A percentile compares a stretch with the other conserved stretches of the same genome.
phyloP scores from a whole-genome alignment of 306 rosid genomes.

The Ormosia emarginata region DNA sequence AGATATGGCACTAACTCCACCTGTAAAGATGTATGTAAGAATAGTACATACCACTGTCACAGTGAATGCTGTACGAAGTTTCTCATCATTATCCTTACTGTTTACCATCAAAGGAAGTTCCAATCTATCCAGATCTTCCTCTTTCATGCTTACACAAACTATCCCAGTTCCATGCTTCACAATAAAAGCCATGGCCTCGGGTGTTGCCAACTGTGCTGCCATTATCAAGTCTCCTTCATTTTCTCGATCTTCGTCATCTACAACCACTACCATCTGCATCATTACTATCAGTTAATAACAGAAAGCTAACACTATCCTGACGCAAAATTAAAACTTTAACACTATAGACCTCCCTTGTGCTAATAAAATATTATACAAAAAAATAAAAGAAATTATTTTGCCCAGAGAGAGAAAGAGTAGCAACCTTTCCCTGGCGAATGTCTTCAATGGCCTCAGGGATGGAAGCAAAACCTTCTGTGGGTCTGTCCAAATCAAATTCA shows the following conservation, averaged over 20 bases:
- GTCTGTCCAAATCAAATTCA: constrained; percentile 64
- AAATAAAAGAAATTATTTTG: not conserved
- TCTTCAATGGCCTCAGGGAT: constrained; percentile 82
- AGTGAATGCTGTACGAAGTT: constrained; percentile 75
- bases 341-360: not conserved
- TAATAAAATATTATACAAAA: not conserved
- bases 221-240: constrained; percentile 92
- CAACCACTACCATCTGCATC: constrained; percentile 78
- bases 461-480: constrained; percentile 75
- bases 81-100: constrained; percentile 69
- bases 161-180: constrained; percentile 91
- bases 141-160: constrained; percentile 82
- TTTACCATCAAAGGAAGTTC: constrained; percentile 83
- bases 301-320: not conserved
- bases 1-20: not conserved
- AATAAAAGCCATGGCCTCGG: constrained; percentile 94
- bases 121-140: constrained; percentile 73
- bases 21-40: not conserved
- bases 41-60: constrained; percentile 73
- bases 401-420: not conserved
- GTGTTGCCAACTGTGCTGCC: constrained; percentile 83
- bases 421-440: constrained; percentile 83
- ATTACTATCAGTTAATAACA: not conserved
- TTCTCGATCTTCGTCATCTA: constrained; percentile 89
- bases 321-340: not conserved